Evolutionary conservation across 1,139 yeast genomes (phyloP).

Genomic region (Scheffersomyces cryptocercus): DNA sequence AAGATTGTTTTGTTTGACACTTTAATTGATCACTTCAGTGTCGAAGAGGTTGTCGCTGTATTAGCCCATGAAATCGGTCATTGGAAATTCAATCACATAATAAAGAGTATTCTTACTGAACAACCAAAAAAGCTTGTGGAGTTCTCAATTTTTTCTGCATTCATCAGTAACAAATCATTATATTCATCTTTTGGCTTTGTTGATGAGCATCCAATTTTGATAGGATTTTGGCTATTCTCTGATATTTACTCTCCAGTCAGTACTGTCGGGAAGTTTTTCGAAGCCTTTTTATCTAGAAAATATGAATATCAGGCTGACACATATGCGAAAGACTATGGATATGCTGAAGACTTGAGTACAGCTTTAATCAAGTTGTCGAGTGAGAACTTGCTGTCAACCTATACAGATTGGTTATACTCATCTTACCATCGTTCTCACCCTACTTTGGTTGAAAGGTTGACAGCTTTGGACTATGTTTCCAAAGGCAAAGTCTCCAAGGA

Average conservation of each 20-base stretch:
- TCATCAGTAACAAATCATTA: conserved; percentile 75
- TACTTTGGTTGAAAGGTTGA: conserved; percentile 80
- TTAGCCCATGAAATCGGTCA: conserved; percentile 97
- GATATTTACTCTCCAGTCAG: conserved; percentile 80
- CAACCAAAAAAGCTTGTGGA: conserved; percentile 65
- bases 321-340: conserved; percentile 75
- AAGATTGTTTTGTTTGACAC: conserved; percentile 94
- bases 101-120: conserved; percentile 63
- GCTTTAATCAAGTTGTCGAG: conserved; percentile 76
- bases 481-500: conserved; percentile 44
- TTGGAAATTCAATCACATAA: conserved; percentile 87
- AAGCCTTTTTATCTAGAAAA: conserved; percentile 74
- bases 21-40: conserved; percentile 74
- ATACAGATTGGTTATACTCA: conserved; percentile 87
- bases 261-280: conserved; percentile 61
- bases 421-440: conserved; percentile 93
- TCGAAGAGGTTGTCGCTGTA: conserved; percentile 86
- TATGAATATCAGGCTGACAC: conserved; percentile 93
- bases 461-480: conserved; percentile 60
- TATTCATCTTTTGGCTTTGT: conserved; percentile 78
- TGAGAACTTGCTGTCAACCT: conserved; percentile 79
- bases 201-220: conserved; percentile 60
- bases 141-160: conserved; percentile 74
- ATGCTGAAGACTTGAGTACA: conserved; percentile 63
- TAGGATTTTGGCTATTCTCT: conserved; percentile 76